Evolutionary conservation across 1,139 yeast genomes (phyloP), one percentile per base, ranked within the genome.

Genomic region (Blastobotrys apis): DNA sequence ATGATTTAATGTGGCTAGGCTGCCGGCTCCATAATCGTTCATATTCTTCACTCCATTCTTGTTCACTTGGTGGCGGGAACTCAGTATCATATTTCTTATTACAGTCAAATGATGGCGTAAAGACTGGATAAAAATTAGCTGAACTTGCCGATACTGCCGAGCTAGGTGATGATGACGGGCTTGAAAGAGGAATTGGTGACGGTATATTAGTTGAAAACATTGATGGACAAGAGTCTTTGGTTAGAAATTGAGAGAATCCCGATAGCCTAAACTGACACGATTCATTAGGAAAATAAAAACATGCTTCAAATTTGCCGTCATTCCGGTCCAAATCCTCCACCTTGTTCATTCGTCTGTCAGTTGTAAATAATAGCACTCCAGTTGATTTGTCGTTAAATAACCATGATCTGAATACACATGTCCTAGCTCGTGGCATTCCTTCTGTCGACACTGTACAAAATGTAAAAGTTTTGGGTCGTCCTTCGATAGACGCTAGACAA

Each of bases 361-460:
- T 81, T 36, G 84, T 77, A 57, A 83, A 79, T 3, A 86, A 73
- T 45, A 85, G 60, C 8, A 83, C 77, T 56, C 84, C 86, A 34
- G 82, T 80, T 47, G 76, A 71, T 50, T 74, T 75, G 58, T 84
- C 85, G 58, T 78, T 72, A 58, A 85, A 86, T 37, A 86, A 65
- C 66, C 84, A 86, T 12, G 90, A 94, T 43, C 95, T 73, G 55
- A 71, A 78, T 12, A 84, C 78, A 51, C 86, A 77, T 0, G 94
- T 82, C 53, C 95, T 68, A 43, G 75, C 82, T 53, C 67, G 74
- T 13, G 85, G 95, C 57, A 66, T 68, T n/a, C 78, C 79, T 31
- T 57, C 51, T 8, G 55, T 39, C 52, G 80, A 84, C 33, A 82
- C 77, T 12, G 92, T 84, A 43, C 87, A 79, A 43, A 85, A 74